Conservation (phyloP, 305 asterid species). For the Fraxinus sp. region DNA sequence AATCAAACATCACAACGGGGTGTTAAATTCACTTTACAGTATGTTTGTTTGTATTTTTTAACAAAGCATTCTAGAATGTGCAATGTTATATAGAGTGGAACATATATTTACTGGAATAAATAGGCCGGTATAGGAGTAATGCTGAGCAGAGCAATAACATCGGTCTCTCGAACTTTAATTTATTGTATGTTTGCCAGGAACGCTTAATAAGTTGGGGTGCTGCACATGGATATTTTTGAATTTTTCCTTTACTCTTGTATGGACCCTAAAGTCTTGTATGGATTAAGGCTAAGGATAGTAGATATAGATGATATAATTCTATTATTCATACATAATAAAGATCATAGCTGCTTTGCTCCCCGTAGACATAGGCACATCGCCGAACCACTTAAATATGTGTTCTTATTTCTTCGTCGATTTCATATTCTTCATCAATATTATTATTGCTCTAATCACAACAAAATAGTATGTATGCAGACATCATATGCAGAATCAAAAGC, state of each 20-base stretch:
- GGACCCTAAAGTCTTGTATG: not conserved
- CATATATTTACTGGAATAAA: too few relatives aligned
- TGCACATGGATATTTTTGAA: not conserved
- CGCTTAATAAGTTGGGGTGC: not conserved
- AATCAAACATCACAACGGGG: too few relatives aligned
- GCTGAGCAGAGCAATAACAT: too few relatives aligned
- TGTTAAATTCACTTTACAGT: too few relatives aligned
- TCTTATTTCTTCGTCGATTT: not conserved
- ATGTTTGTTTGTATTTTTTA: too few relatives aligned
- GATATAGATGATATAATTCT: not conserved
- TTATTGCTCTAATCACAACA: not conserved
- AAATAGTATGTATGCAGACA: not conserved
- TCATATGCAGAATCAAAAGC: not conserved
- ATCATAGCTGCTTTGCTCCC: not conserved
- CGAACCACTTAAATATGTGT: not conserved
- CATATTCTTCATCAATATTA: not conserved
- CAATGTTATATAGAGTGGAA: too few relatives aligned
- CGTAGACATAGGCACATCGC: not conserved
- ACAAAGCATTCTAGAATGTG: too few relatives aligned
- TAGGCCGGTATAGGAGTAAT: too few relatives aligned
- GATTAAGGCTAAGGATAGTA: not conserved
- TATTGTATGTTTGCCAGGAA: too few relatives aligned
- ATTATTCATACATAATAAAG: not conserved
- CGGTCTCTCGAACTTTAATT: too few relatives aligned
- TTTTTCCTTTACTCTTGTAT: not conserved